Conservation (phyloP, 192 early-diverging fungal genomes). For the Podila minutissima region DNA sequence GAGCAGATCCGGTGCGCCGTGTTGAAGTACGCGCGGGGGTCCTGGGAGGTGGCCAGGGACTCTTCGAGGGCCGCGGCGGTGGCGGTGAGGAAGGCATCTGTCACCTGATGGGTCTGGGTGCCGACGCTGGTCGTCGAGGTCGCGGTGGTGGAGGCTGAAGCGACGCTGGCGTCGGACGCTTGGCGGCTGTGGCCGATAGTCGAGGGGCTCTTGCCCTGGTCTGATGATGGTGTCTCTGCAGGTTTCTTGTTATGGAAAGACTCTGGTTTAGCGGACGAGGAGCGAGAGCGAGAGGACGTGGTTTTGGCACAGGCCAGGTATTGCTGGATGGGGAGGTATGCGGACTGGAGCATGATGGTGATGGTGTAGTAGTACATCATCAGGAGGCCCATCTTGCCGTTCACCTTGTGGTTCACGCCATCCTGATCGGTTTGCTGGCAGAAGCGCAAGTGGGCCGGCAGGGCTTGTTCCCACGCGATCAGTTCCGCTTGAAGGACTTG, state of each 20-base stretch:
- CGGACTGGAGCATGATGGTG: constrained; percentile 48
- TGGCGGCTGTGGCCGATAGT: neutral
- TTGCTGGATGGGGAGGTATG: constrained; percentile 38
- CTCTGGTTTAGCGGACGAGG: constrained; percentile 17
- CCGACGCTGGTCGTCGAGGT: too few species aligned
- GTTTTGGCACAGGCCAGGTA: constrained; percentile 6
- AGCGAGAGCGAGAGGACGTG: neutral
- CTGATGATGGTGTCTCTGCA: constrained; percentile 10
- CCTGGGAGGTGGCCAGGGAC: too few species aligned
- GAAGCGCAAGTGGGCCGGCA: constrained; percentile 23
- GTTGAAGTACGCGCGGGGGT: constrained; percentile 22
- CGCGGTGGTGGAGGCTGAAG: too few species aligned
- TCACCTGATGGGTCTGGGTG: too few species aligned
- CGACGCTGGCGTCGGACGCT: too few species aligned
- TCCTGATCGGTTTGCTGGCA: constrained; percentile 18
- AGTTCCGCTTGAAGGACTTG: constrained; percentile 39
- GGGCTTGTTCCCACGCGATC: constrained; percentile 31
- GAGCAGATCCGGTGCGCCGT: constrained; percentile 43
- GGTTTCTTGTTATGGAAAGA: constrained; percentile 16
- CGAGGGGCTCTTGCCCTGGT: constrained; percentile 9
- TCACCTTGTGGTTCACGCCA: constrained; percentile 40
- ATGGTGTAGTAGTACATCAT: constrained; percentile 47
- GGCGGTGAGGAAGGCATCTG: too few species aligned
- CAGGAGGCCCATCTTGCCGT: constrained; percentile 31
- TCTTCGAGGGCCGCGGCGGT: too few species aligned